Base-by-base conservation (phyloP, 768 basidiomycete species). In the Boletus vinaceobasis region DNA sequence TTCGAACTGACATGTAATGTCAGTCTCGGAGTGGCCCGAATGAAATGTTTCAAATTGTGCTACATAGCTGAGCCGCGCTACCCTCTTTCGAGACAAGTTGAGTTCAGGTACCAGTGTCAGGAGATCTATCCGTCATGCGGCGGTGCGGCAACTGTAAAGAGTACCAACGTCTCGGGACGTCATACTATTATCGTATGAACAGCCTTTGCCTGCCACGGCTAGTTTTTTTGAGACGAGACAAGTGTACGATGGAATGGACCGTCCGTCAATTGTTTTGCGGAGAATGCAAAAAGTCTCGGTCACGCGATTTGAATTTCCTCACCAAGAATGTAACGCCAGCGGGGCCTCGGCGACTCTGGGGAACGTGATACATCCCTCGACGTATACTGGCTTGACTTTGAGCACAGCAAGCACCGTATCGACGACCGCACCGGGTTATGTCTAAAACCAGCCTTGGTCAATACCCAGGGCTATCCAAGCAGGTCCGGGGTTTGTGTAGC, bases 221-320 rank as follows among this genome's bases (percentile, higher is more conserved):
- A 36, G 17, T 21, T 19, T 35, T 10, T 7, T 13, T 35, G 26
- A 48, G 38, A 33, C 42, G 17, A 55, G 42, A 53, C 33, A 13
- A 26, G 4, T 3, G 11, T 35, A n/a, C 15, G 38, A 38, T 55
- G 60, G 42, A 52, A 40, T 26, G 23, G 21, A 15, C 13, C 35
- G 15, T 36, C 36, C 29, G 40, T n/a, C 23, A 26, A 46, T 19
- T 46, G 43, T 43, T 29, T 46, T 35, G 27, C 15, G 17, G 5
- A 26, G 27, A 54, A 46, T 53, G 38, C 11, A 40, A 31, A 31
- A 44, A 33, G 26, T 45, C 52, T 55, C 32, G 56, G 27, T 61
- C 52, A 42, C 6, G 37, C 40, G 49, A 55, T 36, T 43, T 52
- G 54, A 46, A 44, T 59, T 53, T 56, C 36, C 19, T 42, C 53